Evolutionary conservation across 2,329 filamentous ascomycete genomes (phyloP), one percentile per base, ranked within the genome.

Genomic region (Raffaelea ambrosiae): DNA sequence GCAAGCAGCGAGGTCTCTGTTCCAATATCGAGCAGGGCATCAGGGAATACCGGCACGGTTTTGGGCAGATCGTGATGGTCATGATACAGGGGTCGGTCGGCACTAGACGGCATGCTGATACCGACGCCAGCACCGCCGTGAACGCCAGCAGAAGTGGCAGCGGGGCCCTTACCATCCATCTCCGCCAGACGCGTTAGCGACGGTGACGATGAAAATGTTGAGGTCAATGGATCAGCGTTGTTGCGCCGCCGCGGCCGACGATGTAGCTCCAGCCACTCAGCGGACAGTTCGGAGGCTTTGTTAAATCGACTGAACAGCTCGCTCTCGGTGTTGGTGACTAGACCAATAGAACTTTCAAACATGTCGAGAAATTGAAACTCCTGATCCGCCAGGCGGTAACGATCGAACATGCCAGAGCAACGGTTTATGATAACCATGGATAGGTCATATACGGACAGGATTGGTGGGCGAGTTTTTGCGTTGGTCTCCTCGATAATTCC

Each of bases 311-410:
- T 66, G 54, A 84, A 84, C 0, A 83, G 68, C n/a, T 71, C 62
- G 0, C 75, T 80, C 57, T 81, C 77, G 36, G 62, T 68, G 58
- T 71, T 72, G 20, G 72, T 76, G 2, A 72, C 63, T 2, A 61
- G 62, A 11, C 80, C 81, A 39, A 84, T 82, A 2, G 74, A 78
- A 14, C 71, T 72, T 53, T 83, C 79, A 51, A 85, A 84, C 75
- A 84, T 84, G 52, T 84, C 80, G 1, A 84, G 58, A 46, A 84
- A 83, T 51, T 81, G 77, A 44, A 77, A 81, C 26, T 79, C 70
- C 48, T 80, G 77, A 52, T 81, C 73, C 20, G 72, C 73, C 43
- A 76, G 65, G 3, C 72, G 70, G 51, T 79, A 74, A 7, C 77
- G 69, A 55, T 82, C 78, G 54, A 83, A 84, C 31, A 77, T 70